Conservation (phyloP, 495 filamentous ascomycete genomes). For the Pyronema omphalodes region DNA sequence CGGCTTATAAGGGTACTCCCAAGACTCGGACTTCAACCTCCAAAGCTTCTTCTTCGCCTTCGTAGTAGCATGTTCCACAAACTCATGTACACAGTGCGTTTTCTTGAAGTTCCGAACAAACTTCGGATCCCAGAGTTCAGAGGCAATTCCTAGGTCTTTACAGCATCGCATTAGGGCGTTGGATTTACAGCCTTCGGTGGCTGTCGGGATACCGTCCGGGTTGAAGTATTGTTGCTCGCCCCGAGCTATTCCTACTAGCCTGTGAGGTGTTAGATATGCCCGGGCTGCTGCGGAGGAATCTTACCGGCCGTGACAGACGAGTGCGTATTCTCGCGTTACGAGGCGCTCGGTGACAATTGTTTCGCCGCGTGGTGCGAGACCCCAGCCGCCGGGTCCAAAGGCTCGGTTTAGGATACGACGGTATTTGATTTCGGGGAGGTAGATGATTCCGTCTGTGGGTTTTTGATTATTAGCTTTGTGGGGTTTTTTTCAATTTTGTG, state of each 20-base stretch:
- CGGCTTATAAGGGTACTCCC: slow-evolving; percentile 16
- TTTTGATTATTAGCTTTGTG: not conserved
- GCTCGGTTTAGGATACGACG: slow-evolving; percentile 74
- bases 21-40: slow-evolving; percentile 61
- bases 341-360: slow-evolving; percentile 72
- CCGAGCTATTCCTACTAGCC: slow-evolving; percentile 77
- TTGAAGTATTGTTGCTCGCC: slow-evolving; percentile 93
- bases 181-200: slow-evolving; percentile 89
- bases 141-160: slow-evolving; percentile 90
- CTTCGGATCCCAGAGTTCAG: slow-evolving; percentile 89
- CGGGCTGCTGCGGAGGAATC: slow-evolving; percentile 19
- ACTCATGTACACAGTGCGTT: slow-evolving; percentile 46
- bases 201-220: slow-evolving; percentile 84
- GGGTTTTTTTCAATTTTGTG: not conserved
- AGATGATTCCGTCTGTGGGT: slow-evolving; percentile 72
- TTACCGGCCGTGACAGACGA: slow-evolving; percentile 76
- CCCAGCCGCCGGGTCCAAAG: slow-evolving; percentile 93
- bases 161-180: slow-evolving; percentile 94
- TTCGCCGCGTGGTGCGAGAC: slow-evolving; percentile 74
- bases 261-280: slow-evolving; percentile 21
- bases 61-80: slow-evolving; percentile 56
- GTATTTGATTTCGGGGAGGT: slow-evolving; percentile 97
- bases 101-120: slow-evolving; percentile 60
- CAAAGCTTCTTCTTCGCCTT: slow-evolving; percentile 83
- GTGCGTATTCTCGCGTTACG: slow-evolving; percentile 87